Base-by-base conservation (phyloP, 768 basidiomycete genomes). In the Ramaria sp. region DNA sequence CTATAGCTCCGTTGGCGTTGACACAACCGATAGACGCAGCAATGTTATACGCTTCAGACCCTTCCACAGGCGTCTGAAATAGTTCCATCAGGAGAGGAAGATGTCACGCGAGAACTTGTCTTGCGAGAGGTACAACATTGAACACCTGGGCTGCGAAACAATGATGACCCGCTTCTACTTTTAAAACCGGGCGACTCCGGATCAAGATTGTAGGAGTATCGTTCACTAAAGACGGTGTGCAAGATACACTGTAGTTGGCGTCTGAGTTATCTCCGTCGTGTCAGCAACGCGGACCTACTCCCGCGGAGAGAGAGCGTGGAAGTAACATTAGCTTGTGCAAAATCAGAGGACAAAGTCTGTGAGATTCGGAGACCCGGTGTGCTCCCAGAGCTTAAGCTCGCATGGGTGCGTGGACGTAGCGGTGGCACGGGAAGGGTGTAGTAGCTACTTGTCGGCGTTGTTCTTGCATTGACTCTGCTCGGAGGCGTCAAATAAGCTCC, bases 251-350 rank as follows among this genome's bases (percentile, higher is more conserved):
- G 16, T 50, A 56, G 24, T 49, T 56, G 8, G 32, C n/a, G n/a
- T 51, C 48, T 12, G 55, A 50, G n/a, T 34, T 32, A 30, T 55
- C 68, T 63, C 57, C 57, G 30, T 69, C 74, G 49, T 77, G 76
- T 6, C 51, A 77, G 73, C 0, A 82, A 83, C 1, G 73, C 74
- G 13, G 79, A 78, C 18, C 75, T 72, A 8, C 77, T 72, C 10
- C 78, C 67, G 6, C 77, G 67, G 50, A 74, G 76, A 0, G 78
- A 78, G 32, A 79, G 61, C 2, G 78, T 76, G 0, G 81, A 79
- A 0, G 78, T 62, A 3, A 72, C 64, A 24, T 76, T 64, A 28
- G 75, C 69, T 0, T 79, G 81, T 9, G 67, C 71, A 18, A 47
- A 55, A 47, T 34, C 57, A 7, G 57, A 41, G 22, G 57, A 43